Base-by-base conservation (phyloP, 441 rosid species). In the Biscutella laevigata region DNA sequence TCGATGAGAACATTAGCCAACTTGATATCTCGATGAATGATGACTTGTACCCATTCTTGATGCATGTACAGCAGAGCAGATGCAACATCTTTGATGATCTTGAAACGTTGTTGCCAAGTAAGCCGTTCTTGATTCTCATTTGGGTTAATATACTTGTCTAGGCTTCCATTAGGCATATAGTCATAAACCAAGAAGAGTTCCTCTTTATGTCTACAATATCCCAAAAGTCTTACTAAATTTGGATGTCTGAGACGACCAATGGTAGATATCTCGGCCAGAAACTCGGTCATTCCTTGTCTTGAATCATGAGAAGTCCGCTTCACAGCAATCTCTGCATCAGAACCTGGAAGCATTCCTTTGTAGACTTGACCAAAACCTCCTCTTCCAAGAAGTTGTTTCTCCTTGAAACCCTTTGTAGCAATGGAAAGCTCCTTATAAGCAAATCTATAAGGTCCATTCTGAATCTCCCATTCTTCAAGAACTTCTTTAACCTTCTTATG, bases 381-480 rank as follows among this genome's bases (percentile, higher is more conserved):
- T 8, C 13, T 34, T 0, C 84, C 77, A 6, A 76, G 49, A 44
- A 75, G 55, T 40, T 69, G 75, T 11, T 53, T 72, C 38, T 70
- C 74, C 24, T 32, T 69, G 16, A 78, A 78, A 11, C 75, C 81
- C 4, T 71, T 73, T 6, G 82, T 77, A 6, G 82, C 77, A 8
- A 40, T 46, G 32, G 20, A 64, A 2, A 80, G 72, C 49, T 77
- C 69, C 59, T 74, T 77, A 6, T 61, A 77, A 19, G 63, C 39
- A 74, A 72, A 70, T 57, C 75, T 57, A 14, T 78, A 76, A 37
- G 75, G 74, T 34, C 75, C 77, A 20, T 57, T 68, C 2, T 73
- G 58, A 11, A 57, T 51, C 68, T 78, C 75, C 80, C 78, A 80
- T 11, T 76, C 84, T 35, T 78, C 90, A 0, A 42, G 59, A 28